These are phyloP conservation scores for Terana coerulea DNA, from an alignment of 768 basidiomycete species.

Conservation along the genomic window DNA sequence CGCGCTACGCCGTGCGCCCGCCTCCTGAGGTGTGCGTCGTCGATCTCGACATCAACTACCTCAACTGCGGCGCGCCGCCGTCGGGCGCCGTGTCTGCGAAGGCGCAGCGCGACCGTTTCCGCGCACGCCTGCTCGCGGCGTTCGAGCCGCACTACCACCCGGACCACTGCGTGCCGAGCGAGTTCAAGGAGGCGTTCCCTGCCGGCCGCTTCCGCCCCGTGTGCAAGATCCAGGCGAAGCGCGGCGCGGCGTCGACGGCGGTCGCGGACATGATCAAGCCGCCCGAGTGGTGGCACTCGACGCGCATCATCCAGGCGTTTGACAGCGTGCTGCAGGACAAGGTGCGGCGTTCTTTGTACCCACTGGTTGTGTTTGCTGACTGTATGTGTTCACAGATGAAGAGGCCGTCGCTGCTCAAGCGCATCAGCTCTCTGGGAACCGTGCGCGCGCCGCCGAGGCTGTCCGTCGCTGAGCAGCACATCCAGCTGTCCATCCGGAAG, in stretches of 20 bases:
- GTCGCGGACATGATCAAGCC: conserved; percentile 88
- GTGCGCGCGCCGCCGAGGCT: conserved; percentile 68
- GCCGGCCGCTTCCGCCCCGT: conserved; percentile 88
- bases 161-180: conserved; percentile 84
- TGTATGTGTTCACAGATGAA: conserved; percentile 52
- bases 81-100: conserved; percentile 69
- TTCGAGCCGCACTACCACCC: conserved; percentile 88
- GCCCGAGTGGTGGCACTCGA: conserved; percentile 94
- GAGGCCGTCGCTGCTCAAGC: conserved; percentile 83
- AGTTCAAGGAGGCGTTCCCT: conserved; percentile 94
- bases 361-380: not conserved
- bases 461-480: conserved; percentile 76
- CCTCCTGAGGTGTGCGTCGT: conserved; percentile 76
- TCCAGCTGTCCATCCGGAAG: conserved; percentile 86
- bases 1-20: conserved; percentile 71
- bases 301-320: conserved; percentile 86
- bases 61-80: conserved; percentile 79
- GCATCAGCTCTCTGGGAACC: conserved; percentile 75
- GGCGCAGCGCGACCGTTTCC: conserved; percentile 77
- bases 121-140: conserved; percentile 67
- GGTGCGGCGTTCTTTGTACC: conserved; percentile 35
- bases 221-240: conserved; percentile 85
- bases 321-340: conserved; percentile 84
- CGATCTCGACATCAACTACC: conserved; percentile 44
- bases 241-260: conserved; percentile 65